Conservation (phyloP, 2,329 filamentous ascomycete species). For the Beauveria asiatica region DNA sequence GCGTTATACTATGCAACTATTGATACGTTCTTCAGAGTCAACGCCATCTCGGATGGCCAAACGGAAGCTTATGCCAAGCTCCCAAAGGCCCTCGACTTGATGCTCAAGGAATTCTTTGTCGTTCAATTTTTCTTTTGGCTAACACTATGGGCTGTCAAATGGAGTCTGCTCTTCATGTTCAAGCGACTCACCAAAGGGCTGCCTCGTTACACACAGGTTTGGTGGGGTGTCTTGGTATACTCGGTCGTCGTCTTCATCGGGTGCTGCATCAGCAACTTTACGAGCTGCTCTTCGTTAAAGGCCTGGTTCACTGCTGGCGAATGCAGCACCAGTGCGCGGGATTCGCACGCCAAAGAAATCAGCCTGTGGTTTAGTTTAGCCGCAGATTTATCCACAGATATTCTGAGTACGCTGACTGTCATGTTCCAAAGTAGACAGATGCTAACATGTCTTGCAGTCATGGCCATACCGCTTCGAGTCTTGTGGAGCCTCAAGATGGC, state of each 20-base stretch:
- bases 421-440: not conserved
- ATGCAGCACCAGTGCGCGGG: conserved; percentile 13
- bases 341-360: conserved; percentile 14
- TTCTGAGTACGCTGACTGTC: conserved; percentile 12
- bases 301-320: conserved; percentile 16
- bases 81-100: conserved; percentile 8
- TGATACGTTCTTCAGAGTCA: conserved; percentile 14
- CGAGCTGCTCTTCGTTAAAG: conserved; percentile 16
- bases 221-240: conserved; percentile 15
- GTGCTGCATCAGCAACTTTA: conserved; percentile 16
- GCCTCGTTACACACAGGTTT: conserved; percentile 13
- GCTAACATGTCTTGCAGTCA: conserved; percentile 11
- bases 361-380: conserved; percentile 17
- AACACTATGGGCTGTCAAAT: conserved; percentile 17
- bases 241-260: conserved; percentile 16
- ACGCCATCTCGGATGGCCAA: conserved; percentile 4
- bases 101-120: conserved; percentile 16
- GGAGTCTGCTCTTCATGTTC: conserved; percentile 17
- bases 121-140: conserved; percentile 18
- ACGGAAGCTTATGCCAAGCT: conserved; percentile 12
- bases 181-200: conserved; percentile 14
- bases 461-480: conserved; percentile 15
- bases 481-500: conserved; percentile 15
- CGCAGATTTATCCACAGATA: conserved; percentile 15
- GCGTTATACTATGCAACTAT: conserved; percentile 15